Evolutionary conservation across 441 rosid species (phyloP).

Genomic region (Erodium moschatum): DNA sequence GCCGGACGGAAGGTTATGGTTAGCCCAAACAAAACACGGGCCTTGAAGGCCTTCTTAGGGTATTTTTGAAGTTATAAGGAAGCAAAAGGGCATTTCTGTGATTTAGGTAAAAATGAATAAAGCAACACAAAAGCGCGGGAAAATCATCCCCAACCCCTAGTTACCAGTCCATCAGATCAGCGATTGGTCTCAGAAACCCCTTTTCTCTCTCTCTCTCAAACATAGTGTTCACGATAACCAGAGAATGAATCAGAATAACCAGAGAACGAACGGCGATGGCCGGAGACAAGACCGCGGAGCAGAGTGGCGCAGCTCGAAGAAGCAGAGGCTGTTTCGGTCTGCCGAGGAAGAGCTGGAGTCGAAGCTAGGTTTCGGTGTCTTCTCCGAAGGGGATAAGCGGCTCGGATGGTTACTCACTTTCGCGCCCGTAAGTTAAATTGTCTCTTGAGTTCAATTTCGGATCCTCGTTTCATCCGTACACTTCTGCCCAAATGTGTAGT

Average conservation of each 20-base stretch:
- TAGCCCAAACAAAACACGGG: constrained; percentile 7
- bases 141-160: constrained; percentile 10
- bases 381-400: constrained; percentile 83
- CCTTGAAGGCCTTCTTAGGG: not conserved
- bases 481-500: not conserved
- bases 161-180: constrained; percentile 1
- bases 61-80: not conserved
- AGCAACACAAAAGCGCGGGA: constrained; percentile 29
- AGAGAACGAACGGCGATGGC: constrained; percentile 34
- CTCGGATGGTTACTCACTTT: constrained; percentile 91
- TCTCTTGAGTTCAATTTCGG: not conserved
- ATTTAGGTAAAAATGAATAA: constrained; percentile 5
- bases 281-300: constrained; percentile 43
- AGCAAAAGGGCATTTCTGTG: not conserved
- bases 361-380: constrained; percentile 82
- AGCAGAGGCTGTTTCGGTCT: constrained; percentile 55
- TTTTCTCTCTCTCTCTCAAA: not conserved
- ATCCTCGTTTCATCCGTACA: not conserved
- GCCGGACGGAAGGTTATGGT: not conserved
- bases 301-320: constrained; percentile 50
- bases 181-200: not conserved
- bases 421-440: constrained; percentile 49
- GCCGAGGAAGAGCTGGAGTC: constrained; percentile 83
- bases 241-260: constrained; percentile 8
- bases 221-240: not conserved